Percentiles rank a stretch among this genome's conserved stretches.
These are phyloP conservation scores for Xylaria sp. DNA, from an alignment of 2,329 filamentous ascomycete genomes.

Conservation along the genomic window DNA sequence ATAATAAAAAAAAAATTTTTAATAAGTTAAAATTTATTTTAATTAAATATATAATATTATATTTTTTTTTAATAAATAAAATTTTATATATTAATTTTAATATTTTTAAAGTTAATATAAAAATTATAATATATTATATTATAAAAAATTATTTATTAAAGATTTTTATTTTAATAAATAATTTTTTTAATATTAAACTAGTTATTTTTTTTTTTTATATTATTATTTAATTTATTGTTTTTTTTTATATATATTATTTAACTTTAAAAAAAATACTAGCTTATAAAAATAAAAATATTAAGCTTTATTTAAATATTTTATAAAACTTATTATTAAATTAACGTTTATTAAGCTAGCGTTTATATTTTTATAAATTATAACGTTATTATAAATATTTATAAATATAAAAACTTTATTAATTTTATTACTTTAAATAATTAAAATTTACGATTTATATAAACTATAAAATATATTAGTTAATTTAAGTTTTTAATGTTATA, in stretches of 20 bases:
- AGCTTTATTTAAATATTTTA: slow-evolving; percentile 22
- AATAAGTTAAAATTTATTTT: slow-evolving; percentile 14
- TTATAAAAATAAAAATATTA: background rate
- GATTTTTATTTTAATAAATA: slow-evolving; percentile 20
- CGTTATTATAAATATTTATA: slow-evolving; percentile 17
- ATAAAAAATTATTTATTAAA: too few relatives aligned
- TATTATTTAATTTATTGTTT: too few relatives aligned
- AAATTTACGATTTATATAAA: slow-evolving; percentile 11
- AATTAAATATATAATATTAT: slow-evolving; percentile 20
- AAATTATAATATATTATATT: too few relatives aligned
- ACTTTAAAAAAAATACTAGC: too few relatives aligned
- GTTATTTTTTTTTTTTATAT: too few relatives aligned
- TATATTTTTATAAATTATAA: slow-evolving; percentile 27
- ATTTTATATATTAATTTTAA: slow-evolving; percentile 30
- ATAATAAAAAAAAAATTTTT: slow-evolving; percentile 16
- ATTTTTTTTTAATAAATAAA: too few relatives aligned
- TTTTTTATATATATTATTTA: too few relatives aligned
- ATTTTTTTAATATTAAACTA: slow-evolving; percentile 7
- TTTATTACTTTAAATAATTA: too few relatives aligned
- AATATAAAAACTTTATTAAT: too few relatives aligned
- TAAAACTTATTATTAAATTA: too few relatives aligned
- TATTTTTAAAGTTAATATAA: too few relatives aligned
- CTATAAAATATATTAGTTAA: slow-evolving; percentile 27
- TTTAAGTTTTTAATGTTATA: slow-evolving; percentile 15
- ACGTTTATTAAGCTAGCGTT: background rate